Evolutionary conservation across 306 rosid species (phyloP).

Genomic region (Sphenostylis stenocarpa): DNA sequence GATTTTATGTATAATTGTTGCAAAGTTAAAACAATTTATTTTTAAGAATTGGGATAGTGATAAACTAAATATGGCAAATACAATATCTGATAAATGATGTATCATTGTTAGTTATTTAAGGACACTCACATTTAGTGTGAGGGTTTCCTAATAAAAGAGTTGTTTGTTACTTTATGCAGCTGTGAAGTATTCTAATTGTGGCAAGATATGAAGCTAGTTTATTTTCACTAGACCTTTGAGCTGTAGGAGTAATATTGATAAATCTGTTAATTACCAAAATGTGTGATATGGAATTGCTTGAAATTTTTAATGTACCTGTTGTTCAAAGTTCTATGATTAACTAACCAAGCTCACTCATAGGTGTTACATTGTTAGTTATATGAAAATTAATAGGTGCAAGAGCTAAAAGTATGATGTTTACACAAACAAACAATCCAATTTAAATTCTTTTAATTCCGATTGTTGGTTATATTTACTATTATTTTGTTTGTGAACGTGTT

Average conservation of each 20-base stretch:
- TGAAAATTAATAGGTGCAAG: neutral
- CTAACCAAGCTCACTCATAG: neutral
- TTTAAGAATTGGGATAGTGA: neutral
- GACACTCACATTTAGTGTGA: slow-evolving; percentile 8
- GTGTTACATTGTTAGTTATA: neutral
- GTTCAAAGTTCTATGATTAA: neutral
- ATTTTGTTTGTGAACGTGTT: neutral
- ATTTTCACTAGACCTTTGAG: slow-evolving; percentile 6
- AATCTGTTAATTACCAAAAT: neutral
- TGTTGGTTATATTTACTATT: neutral
- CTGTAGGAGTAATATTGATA: slow-evolving; percentile 11
- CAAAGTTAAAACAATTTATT: slow-evolving; percentile 5
- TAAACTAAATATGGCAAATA: neutral
- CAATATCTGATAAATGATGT: neutral
- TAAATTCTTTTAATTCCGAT: neutral
- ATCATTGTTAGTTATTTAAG: slow-evolving; percentile 7
- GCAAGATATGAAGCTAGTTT: slow-evolving; percentile 25
- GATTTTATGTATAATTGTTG: slow-evolving; percentile 9
- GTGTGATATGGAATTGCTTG: slow-evolving; percentile 6
- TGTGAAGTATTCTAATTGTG: neutral
- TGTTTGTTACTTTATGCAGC: slow-evolving; percentile 13
- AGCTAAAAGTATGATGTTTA: neutral
- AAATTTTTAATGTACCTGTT: neutral
- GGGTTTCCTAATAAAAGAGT: neutral
- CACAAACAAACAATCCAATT: neutral